Conservation (phyloP, 805 yeast genomes). For the Nakazawaea ambrosiae region DNA sequence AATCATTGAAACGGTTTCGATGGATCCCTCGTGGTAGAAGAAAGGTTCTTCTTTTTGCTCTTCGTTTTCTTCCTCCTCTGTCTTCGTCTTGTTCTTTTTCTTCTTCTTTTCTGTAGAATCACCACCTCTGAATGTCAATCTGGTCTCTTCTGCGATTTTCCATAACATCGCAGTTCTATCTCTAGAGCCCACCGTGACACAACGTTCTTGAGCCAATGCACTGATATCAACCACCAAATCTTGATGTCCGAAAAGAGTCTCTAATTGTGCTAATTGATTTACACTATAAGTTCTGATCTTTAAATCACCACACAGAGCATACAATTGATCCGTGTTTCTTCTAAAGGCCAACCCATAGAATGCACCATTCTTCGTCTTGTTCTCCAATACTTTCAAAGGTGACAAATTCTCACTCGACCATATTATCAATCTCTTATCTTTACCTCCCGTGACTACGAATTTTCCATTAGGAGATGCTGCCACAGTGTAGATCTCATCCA, state of each 20-base stretch:
- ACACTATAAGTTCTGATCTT: slow-evolving; percentile 83
- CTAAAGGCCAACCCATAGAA: slow-evolving; percentile 74
- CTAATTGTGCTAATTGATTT: slow-evolving; percentile 82
- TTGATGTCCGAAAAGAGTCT: slow-evolving; percentile 92
- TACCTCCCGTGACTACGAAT: slow-evolving; percentile 87
- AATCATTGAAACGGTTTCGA: slow-evolving; percentile 84
- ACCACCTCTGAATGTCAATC: slow-evolving; percentile 90
- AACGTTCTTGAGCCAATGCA: slow-evolving; percentile 79
- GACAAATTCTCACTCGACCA: slow-evolving; percentile 81
- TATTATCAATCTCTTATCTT: slow-evolving; percentile 70
- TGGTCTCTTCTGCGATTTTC: slow-evolving; percentile 94
- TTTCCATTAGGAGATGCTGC: slow-evolving; percentile 86
- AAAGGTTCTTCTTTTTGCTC: slow-evolving; percentile 20
- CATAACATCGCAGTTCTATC: slow-evolving; percentile 94
- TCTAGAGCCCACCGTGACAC: slow-evolving; percentile 93
- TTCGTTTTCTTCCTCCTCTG: slow-evolving; percentile 22
- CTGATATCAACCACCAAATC: slow-evolving; percentile 78
- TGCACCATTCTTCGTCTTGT: slow-evolving; percentile 63
- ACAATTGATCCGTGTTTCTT: slow-evolving; percentile 74
- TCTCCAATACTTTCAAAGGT: slow-evolving; percentile 70
- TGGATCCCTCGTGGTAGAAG: slow-evolving; percentile 72
- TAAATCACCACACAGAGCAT: slow-evolving; percentile 89
- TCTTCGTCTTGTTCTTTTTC: slow-evolving; percentile 27
- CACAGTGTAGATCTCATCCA: slow-evolving; percentile 65
- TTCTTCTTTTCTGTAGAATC: slow-evolving; percentile 44